Conservation (phyloP, 169 alveolate species). For the Eimeria praecox region DNA sequence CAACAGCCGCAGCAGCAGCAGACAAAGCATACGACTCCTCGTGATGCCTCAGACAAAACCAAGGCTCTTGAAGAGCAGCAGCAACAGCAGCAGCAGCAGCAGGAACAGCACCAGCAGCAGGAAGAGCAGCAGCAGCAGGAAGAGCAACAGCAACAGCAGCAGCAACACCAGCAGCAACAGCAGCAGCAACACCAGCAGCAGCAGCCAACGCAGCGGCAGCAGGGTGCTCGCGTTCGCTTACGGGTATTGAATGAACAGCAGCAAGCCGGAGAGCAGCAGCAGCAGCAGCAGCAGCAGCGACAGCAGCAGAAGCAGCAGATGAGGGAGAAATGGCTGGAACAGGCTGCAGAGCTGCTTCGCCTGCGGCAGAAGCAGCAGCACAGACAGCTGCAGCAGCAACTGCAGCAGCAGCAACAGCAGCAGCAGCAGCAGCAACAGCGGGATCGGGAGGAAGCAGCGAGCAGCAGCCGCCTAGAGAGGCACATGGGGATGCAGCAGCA, state of each 20-base stretch:
- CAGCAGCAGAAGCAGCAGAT: neutral
- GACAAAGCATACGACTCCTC: neutral
- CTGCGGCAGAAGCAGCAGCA: neutral
- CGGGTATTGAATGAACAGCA: neutral
- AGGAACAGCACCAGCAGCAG: too few relatives aligned
- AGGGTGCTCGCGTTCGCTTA: neutral
- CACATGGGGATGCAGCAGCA: neutral
- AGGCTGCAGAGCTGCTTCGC: neutral
- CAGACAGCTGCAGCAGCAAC: neutral
- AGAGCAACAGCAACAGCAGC: too few relatives aligned
- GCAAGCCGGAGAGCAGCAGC: slow-evolving; percentile 8
- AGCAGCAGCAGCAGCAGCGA: neutral
- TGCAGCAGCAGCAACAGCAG: too few relatives aligned
- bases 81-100: neutral
- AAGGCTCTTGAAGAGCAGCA: too few relatives aligned
- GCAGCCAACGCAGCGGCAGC: too few relatives aligned
- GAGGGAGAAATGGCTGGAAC: neutral
- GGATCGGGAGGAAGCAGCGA: too few relatives aligned
- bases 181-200: too few relatives aligned
- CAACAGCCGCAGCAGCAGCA: neutral
- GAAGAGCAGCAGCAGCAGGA: neutral
- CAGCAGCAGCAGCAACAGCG: too few relatives aligned
- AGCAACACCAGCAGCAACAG: neutral
- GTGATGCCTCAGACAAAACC: too few relatives aligned
- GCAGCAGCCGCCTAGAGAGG: too few relatives aligned